Base-by-base conservation (phyloP, 2,329 filamentous ascomycete genomes). In the Scedosporium dehoogii region DNA sequence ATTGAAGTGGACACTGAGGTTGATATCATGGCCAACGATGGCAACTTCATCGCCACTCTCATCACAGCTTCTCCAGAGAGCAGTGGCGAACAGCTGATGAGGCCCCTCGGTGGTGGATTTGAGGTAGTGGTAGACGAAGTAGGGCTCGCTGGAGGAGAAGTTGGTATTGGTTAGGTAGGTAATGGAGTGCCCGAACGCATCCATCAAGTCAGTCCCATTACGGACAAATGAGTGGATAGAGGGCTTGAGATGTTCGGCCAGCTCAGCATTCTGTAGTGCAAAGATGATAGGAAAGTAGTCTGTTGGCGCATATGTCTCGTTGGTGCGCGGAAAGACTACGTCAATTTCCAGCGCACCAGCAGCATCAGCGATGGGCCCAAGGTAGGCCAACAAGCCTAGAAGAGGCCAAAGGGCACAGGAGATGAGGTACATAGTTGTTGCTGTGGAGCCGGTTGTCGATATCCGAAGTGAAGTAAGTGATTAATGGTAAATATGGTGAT, bases 1-100 rank as follows among this genome's bases (percentile, higher is more conserved):
- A 10, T 63, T 60, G 56, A 68, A 66, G 42, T 33, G 18, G 27
- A 67, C 53, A 41, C 16, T 1, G 25, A 63, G 58, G 38, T 64
- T 63, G 33, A 27, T 64, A 41, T 57, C 55, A 38, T 64, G 63
- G 16, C 63, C 56, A 29, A 41, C 2, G 33, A 62, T 56, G 3
- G 18, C 21, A 33, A 64, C 61, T 16, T 64, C 12, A 25, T 51
- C 59, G 44, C 57, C 61, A 38, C 61, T 65, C 62, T 63, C 61
- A 44, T 63, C 63, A 53, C 66, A 66, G 33, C 27, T 46, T 23
- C 12, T 33, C 63, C 63, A 66, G 38, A 6, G 10, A 3, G 53
- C 12, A 16, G 41, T 33, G 53, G 62, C 63, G 33, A 64, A 48
- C 2, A 65, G n/a, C 42, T 53, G 18, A 57, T 63, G 25, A n/a